Evolutionary conservation across 345 rosid species (phyloP), one percentile per base, ranked within the genome.

Genomic region (Pistacia integerrima): DNA sequence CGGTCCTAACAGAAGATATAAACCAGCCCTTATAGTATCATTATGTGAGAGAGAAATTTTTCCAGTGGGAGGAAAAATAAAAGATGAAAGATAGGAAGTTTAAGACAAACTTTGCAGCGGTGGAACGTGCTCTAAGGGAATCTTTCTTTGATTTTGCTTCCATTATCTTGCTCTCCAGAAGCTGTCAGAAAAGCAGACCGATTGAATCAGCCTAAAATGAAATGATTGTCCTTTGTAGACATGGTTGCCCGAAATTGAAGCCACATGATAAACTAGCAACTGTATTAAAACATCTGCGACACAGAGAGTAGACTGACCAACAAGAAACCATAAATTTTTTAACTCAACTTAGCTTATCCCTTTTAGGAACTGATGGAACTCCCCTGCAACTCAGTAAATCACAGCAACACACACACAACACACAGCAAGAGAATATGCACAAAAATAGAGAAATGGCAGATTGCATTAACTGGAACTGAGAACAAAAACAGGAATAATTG

Each of bases 71-170:
- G n/a, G 2, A 18, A 41, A 33, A 67, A 36, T 0, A 33, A 30
- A 73, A n/a, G 46, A 58, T 13, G 14, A 36, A 41, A 49, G 74
- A 60, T 48, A 22, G 25, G 56, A 70, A 73, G 74, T 58, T 49
- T 8, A 49, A 52, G 59, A 76, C 81, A 77, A 61, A 88, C 91
- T 82, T 88, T 30, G 91, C 91, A 69, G 88, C 79, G 70, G 84
- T 81, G 46, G 89, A 86, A 36, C 89, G 89, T 41, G 91, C 91
- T 85, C 82, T 81, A 33, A 88, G 85, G 14, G 86, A 82, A 79
- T 86, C 91, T 79, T 88, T 88, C 85, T 88, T 88, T 28, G 89
- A 84, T 73, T 69, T 84, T 59, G 91, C 91, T 84, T 88, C 89
- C 78, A 85, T 88, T 66, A 88, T 88, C 75, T 88, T 88, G 78